phyloP scores from a whole-genome alignment of 768 basidiomycete genomes.

The Termitomyces sp. region DNA sequence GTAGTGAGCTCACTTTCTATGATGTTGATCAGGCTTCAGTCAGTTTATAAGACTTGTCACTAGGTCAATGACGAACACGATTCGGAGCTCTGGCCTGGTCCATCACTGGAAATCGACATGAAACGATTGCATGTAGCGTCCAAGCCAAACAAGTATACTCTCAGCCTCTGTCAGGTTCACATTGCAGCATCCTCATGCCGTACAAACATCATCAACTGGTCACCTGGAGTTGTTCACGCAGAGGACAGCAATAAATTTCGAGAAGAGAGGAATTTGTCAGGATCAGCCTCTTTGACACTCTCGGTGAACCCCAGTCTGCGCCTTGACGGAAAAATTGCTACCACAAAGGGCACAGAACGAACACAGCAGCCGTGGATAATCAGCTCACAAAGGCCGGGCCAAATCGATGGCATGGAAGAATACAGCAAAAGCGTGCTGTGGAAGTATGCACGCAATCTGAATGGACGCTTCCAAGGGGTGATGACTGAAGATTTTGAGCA shows the following conservation, averaged over 20 bases:
- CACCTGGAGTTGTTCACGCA: not conserved
- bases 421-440: not conserved
- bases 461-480: not conserved
- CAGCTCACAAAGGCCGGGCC: not conserved
- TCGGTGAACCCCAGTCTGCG: not conserved
- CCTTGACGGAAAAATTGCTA: not conserved
- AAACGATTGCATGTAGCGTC: not conserved
- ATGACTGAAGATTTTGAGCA: not conserved
- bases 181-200: not conserved
- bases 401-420: not conserved
- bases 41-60: not conserved
- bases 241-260: not conserved
- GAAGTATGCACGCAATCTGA: not conserved
- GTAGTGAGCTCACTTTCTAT: not conserved
- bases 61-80: not conserved
- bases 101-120: not conserved
- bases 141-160: not conserved
- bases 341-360: not conserved
- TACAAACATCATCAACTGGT: not conserved
- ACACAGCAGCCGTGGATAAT: too few species aligned
- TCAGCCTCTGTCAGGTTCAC: not conserved
- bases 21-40: not conserved
- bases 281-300: not conserved
- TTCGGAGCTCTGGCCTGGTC: not conserved
- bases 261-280: not conserved